Percentiles rank a stretch among this genome's conserved stretches.
phyloP scores from a whole-genome alignment of 257 asterid genomes.

The Solanum sparsipilum region DNA sequence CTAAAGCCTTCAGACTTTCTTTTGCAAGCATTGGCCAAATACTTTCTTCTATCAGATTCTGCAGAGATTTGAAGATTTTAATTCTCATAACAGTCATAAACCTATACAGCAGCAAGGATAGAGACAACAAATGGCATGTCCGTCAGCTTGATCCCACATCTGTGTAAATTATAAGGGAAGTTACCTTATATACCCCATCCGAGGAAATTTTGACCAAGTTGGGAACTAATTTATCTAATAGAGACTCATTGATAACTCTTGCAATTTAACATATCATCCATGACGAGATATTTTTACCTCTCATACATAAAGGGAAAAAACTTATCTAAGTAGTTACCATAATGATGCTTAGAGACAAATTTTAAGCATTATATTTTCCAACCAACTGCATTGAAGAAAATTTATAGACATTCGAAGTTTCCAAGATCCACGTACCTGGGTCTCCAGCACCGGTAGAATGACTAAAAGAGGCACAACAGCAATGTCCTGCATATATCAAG shows the following conservation, averaged over 20 bases:
- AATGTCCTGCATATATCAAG: slow-evolving; percentile 75
- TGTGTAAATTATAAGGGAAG: not conserved
- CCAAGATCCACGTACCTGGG: slow-evolving; percentile 54
- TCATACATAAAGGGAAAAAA: not conserved
- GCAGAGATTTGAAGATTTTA: slow-evolving; percentile 15
- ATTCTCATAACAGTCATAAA: not conserved
- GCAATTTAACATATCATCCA: not conserved
- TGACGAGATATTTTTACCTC: not conserved
- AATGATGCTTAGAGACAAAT: not conserved
- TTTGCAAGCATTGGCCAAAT: slow-evolving; percentile 82
- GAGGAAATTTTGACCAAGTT: not conserved
- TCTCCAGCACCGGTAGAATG: slow-evolving; percentile 93
- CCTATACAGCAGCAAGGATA: slow-evolving; percentile 5
- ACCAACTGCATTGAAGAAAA: not conserved
- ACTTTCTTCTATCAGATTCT: slow-evolving; percentile 71
- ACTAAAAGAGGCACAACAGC: slow-evolving; percentile 98
- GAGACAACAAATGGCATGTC: not conserved
- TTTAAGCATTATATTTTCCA: not conserved
- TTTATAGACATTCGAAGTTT: slow-evolving; percentile 5
- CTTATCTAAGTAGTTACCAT: not conserved
- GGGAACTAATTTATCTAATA: not conserved
- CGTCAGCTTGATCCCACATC: not conserved
- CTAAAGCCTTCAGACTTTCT: slow-evolving; percentile 91
- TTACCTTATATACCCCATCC: not conserved
- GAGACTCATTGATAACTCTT: not conserved